Evolutionary conservation across 257 asterid genomes (phyloP), one percentile per base, ranked within the genome.

Genomic region (Scutellaria baicalensis): DNA sequence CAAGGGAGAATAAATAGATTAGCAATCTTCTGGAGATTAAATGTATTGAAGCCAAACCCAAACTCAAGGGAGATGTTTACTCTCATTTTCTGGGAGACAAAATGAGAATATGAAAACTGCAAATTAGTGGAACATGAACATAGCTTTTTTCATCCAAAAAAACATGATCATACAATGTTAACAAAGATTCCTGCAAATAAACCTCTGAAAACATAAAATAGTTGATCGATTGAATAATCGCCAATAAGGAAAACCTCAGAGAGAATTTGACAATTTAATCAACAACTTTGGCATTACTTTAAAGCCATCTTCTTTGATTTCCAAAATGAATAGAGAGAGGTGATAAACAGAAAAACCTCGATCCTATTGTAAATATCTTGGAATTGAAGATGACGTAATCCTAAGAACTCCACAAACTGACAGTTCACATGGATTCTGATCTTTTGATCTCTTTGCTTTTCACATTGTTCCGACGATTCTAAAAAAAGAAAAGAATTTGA

Each of bases 341-440:
- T 42, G 14, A 31, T 21, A 17, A 59, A 72, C 4, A 6, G 43
- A 18, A 43, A 31, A 68, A 12, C 17, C 33, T 38, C 56, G 11
- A 17, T 33, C 36, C 66, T 45, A 13, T 9, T 42, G 70, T 59
- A 59, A 66, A 47, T 52, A 40, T 73, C 69, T 74, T 52, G 20
- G 27, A 42, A 73, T 27, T 20, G 52, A 57, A 61, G 68, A 66
- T 66, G 56, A 43, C 51, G 38, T 1, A 21, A 44, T 55, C 57
- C 59, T 45, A 21, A 27, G 63, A 61, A 51, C 20, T 54, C 61
- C 61, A 64, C 5, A 54, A 36, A 12, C 68, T 8, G 59, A 50
- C 40, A 40, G 9, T 44, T 27, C 31, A 27, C 14, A 56, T 0
- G 64, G 48, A 42, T 66, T 60, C 54, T 40, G 31, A 43, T 49